Conservation (phyloP, 805 yeast species). For the Starmerella cellae region DNA sequence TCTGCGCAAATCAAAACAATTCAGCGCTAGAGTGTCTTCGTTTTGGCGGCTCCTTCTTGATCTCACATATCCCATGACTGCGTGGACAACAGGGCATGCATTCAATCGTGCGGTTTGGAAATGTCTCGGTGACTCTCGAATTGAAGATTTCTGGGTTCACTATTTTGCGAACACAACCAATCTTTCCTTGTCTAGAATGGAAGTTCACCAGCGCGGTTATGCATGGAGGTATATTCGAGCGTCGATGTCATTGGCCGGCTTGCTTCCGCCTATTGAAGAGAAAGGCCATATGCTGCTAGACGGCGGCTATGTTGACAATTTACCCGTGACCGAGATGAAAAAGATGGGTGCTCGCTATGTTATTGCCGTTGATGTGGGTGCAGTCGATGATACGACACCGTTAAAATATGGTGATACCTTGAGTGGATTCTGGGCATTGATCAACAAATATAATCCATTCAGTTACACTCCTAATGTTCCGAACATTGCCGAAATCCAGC, state of each 20-base stretch:
- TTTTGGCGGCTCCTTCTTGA: constrained; percentile 77
- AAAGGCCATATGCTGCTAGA: constrained; percentile 87
- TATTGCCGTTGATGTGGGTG: constrained; percentile 92
- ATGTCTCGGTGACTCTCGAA: constrained; percentile 77
- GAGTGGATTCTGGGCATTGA: constrained; percentile 81
- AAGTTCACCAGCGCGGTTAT: constrained; percentile 79
- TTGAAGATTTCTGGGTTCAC: constrained; percentile 91
- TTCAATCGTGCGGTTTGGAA: constrained; percentile 97
- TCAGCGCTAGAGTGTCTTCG: constrained; percentile 68
- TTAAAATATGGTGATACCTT: constrained; percentile 86
- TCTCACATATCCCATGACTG: constrained; percentile 82
- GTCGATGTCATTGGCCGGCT: constrained; percentile 90
- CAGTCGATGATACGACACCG: constrained; percentile 81
- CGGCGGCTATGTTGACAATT: constrained; percentile 90
- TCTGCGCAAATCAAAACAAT: constrained; percentile 78
- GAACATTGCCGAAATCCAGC: constrained; percentile 86
- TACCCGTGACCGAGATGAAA: constrained; percentile 88
- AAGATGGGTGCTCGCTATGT: constrained; percentile 68
- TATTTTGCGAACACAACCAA: constrained; percentile 87
- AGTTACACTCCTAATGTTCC: constrained; percentile 81
- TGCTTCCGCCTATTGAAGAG: constrained; percentile 71
- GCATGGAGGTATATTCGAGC: constrained; percentile 95
- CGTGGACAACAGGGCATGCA: constrained; percentile 94
- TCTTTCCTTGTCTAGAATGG: constrained; percentile 90
- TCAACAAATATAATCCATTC: constrained; percentile 82